phyloP scores from a whole-genome alignment of 768 basidiomycete species.

The Naganishia friedmannii region DNA sequence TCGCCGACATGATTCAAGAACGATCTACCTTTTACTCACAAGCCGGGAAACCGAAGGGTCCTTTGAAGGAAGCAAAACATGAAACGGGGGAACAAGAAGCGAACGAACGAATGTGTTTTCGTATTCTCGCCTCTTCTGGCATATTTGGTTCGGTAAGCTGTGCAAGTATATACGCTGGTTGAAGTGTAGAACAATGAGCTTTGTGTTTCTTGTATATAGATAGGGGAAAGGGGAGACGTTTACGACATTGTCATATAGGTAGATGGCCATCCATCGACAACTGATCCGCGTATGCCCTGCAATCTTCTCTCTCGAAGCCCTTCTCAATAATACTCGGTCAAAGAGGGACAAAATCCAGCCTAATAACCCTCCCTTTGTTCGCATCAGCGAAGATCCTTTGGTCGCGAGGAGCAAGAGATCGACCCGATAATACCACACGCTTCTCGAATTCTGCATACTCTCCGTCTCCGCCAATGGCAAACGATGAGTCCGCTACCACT shows the following conservation, averaged over 20 bases:
- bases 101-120: no score
- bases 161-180: background rate
- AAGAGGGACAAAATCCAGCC: background rate
- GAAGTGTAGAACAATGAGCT: background rate
- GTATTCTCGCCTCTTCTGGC: background rate
- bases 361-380: background rate
- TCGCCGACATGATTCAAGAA: background rate
- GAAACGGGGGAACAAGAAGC: background rate
- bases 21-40: background rate
- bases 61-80: constrained; percentile 1
- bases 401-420: background rate
- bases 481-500: background rate
- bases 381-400: background rate
- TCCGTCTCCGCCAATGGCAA: background rate
- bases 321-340: background rate
- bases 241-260: background rate
- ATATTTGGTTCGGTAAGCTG: background rate
- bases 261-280: background rate
- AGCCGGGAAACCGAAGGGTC: background rate
- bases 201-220: background rate
- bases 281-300: background rate
- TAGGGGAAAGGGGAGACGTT: background rate
- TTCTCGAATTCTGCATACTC: background rate
- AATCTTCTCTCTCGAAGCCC: background rate
- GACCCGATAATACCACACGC: background rate